Evolutionary conservation across 257 asterid species (phyloP).

Genomic region (Ajuga chamaepitys): DNA sequence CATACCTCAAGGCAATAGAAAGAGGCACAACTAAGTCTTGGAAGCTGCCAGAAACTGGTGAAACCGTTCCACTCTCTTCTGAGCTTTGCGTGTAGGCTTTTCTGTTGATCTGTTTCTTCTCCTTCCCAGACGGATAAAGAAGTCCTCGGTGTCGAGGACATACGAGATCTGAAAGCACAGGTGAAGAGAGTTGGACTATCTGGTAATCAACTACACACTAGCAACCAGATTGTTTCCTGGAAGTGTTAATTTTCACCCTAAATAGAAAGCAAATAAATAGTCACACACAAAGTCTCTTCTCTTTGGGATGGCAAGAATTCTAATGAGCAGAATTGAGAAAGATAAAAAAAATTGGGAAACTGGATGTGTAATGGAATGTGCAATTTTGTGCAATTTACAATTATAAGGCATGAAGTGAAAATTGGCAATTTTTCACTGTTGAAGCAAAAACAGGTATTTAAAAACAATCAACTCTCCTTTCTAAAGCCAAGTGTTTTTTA

Average conservation of each 20-base stretch:
- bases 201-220: background rate
- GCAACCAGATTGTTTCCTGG: background rate
- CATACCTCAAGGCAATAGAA: conserved; percentile 17
- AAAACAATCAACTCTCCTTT: background rate
- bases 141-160: conserved; percentile 92
- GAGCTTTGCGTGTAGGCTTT: conserved; percentile 21
- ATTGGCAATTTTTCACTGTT: background rate
- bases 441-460: background rate
- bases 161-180: conserved; percentile 62
- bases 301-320: too few relatives aligned
- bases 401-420: too few relatives aligned
- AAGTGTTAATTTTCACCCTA: too few relatives aligned
- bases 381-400: background rate
- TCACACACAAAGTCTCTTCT: too few relatives aligned
- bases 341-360: too few relatives aligned
- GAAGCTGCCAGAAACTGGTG: conserved; percentile 41
- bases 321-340: too few relatives aligned
- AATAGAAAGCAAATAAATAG: too few relatives aligned
- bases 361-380: background rate
- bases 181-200: background rate
- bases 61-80: conserved; percentile 48
- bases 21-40: background rate
- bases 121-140: conserved; percentile 62
- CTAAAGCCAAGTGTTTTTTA: too few relatives aligned
- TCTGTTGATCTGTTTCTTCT: conserved; percentile 28